phyloP scores from a whole-genome alignment of 2,329 filamentous ascomycete genomes.

The Thielaviopsis populi region DNA sequence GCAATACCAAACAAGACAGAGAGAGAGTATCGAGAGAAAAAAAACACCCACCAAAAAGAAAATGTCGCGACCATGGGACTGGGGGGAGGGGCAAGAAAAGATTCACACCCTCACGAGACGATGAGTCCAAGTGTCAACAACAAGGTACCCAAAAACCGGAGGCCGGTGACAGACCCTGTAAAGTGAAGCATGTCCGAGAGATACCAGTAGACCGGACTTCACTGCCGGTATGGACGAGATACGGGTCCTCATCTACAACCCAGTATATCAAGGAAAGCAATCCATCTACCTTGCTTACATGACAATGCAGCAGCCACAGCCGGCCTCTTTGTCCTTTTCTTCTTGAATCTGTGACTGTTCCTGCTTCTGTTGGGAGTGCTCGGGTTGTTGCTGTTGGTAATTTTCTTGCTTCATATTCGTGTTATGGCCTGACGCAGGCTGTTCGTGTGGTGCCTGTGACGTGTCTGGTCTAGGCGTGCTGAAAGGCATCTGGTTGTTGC shows the following conservation, averaged over 20 bases:
- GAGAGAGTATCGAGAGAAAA: background rate
- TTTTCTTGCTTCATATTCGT: background rate
- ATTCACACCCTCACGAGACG: too few species aligned
- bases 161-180: too few species aligned
- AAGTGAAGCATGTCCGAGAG: too few species aligned
- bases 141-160: too few species aligned
- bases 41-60: background rate
- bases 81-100: too few species aligned
- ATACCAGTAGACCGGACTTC: background rate
- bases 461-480: slow-evolving; percentile 7
- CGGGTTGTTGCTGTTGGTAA: background rate
- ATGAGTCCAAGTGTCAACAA: too few species aligned
- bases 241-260: too few species aligned
- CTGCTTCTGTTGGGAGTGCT: slow-evolving; percentile 13
- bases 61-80: background rate
- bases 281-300: slow-evolving; percentile 26
- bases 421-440: slow-evolving; percentile 20
- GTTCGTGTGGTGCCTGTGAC: background rate
- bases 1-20: slow-evolving; percentile 2
- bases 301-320: slow-evolving; percentile 37
- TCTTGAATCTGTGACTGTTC: slow-evolving; percentile 21
- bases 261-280: background rate
- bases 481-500: slow-evolving; percentile 3
- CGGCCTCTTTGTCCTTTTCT: slow-evolving; percentile 27
- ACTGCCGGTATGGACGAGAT: background rate